Conservation (phyloP, 164 flowering plant genomes). For the Sextonia rubra region DNA sequence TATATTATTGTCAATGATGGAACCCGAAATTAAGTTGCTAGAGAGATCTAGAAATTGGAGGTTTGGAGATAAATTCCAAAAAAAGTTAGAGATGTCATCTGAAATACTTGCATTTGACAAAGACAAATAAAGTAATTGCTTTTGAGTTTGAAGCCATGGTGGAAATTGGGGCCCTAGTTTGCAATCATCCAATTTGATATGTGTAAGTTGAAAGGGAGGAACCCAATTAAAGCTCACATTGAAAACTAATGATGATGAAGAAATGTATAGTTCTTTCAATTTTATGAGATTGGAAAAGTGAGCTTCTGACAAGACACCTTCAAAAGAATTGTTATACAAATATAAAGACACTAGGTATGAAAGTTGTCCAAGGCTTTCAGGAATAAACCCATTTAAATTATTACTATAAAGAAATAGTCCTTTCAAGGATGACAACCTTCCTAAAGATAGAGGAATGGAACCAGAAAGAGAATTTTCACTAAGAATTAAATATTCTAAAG, state of each 20-base stretch:
- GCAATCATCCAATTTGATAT: constrained; percentile 32
- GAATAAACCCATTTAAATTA: constrained; percentile 24
- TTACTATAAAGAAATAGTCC: constrained; percentile 24
- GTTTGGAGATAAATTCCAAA: constrained; percentile 40
- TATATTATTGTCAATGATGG: constrained; percentile 25
- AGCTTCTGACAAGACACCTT: constrained; percentile 26
- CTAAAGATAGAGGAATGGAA: not conserved
- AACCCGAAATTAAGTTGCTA: constrained; percentile 34
- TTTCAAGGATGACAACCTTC: constrained; percentile 18
- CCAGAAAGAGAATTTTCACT: too few relatives aligned
- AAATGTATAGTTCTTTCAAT: constrained; percentile 22
- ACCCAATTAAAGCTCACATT: constrained; percentile 35
- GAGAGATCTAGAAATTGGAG: constrained; percentile 36
- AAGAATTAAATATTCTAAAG: too few relatives aligned
- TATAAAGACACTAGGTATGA: constrained; percentile 16
- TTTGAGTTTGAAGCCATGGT: constrained; percentile 34
- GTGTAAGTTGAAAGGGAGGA: constrained; percentile 37
- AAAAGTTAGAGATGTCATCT: constrained; percentile 41
- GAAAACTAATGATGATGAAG: constrained; percentile 29
- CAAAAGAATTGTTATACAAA: constrained; percentile 24
- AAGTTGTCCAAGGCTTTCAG: constrained; percentile 30
- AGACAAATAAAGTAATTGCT: constrained; percentile 22
- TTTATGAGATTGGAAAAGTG: constrained; percentile 28
- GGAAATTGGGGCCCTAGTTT: constrained; percentile 40
- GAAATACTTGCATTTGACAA: constrained; percentile 47